A percentile compares a stretch with the other conserved stretches of the same genome.
phyloP scores from a whole-genome alignment of 345 rosid genomes.

The Schrenkiella parvula region DNA sequence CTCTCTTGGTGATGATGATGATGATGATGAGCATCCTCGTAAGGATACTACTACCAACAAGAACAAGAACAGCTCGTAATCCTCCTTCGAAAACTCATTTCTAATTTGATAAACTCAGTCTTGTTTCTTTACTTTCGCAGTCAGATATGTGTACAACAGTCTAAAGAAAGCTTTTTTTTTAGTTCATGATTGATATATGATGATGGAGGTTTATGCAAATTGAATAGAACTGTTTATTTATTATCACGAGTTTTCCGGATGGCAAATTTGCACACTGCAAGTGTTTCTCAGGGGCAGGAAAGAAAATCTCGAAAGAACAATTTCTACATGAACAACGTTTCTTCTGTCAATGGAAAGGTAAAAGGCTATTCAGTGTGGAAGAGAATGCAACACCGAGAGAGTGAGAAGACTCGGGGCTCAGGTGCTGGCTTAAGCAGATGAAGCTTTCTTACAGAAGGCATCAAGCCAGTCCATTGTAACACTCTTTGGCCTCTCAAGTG shows the following conservation, averaged over 20 bases:
- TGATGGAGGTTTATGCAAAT: neutral
- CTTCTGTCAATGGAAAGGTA: constrained; percentile 8
- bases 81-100: neutral
- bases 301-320: neutral
- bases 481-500: constrained; percentile 98
- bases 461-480: constrained; percentile 96
- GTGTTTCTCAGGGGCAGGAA: neutral
- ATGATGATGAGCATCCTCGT: neutral
- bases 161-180: neutral
- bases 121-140: no score
- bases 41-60: constrained; percentile 3
- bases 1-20: constrained; percentile 28
- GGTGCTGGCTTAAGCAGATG: constrained; percentile 16
- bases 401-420: neutral
- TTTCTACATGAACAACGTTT: constrained; percentile 18
- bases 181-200: neutral
- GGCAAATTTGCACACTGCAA: constrained; percentile 20
- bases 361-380: constrained; percentile 15
- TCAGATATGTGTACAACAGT: neutral
- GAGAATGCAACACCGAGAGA: neutral
- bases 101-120: neutral
- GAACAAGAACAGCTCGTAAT: constrained; percentile 10
- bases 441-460: constrained; percentile 64
- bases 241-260: constrained; percentile 5
- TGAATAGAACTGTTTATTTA: constrained; percentile 16